Evolutionary conservation across 305 asterid species (phyloP).

Genomic region (Fraxinus paxiana): DNA sequence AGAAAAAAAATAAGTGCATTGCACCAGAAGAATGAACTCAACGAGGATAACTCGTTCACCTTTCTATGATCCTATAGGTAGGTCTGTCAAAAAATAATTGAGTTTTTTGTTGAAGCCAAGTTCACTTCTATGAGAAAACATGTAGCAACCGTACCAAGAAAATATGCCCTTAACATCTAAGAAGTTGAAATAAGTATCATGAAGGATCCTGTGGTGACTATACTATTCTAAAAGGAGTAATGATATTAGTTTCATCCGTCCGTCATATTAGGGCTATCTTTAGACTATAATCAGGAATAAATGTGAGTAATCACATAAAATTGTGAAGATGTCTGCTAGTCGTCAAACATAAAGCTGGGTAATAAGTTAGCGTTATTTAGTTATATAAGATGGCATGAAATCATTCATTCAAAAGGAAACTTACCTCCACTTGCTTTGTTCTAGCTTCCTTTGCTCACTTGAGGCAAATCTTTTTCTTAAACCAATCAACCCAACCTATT

Average conservation of each 20-base stretch:
- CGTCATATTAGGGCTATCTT: not conserved
- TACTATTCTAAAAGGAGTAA: not conserved
- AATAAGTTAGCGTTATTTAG: not conserved
- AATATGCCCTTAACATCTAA: not conserved
- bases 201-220: not conserved
- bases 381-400: not conserved
- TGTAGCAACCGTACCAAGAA: not conserved
- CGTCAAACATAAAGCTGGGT: not conserved
- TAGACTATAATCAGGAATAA: not conserved
- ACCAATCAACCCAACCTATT: constrained; percentile 56
- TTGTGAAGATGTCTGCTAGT: not conserved
- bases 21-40: not conserved
- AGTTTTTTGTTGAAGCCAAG: not conserved
- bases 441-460: constrained; percentile 36
- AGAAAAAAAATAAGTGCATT: not conserved
- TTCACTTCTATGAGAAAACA: not conserved
- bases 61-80: not conserved
- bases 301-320: not conserved
- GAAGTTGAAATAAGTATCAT: not conserved
- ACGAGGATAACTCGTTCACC: not conserved
- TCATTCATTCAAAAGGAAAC: not conserved
- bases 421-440: constrained; percentile 36
- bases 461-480: constrained; percentile 40
- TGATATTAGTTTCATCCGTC: not conserved
- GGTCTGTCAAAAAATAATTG: not conserved